Conservation (phyloP, 176 grass and related monocot genomes). For the Oryza officinalis region DNA sequence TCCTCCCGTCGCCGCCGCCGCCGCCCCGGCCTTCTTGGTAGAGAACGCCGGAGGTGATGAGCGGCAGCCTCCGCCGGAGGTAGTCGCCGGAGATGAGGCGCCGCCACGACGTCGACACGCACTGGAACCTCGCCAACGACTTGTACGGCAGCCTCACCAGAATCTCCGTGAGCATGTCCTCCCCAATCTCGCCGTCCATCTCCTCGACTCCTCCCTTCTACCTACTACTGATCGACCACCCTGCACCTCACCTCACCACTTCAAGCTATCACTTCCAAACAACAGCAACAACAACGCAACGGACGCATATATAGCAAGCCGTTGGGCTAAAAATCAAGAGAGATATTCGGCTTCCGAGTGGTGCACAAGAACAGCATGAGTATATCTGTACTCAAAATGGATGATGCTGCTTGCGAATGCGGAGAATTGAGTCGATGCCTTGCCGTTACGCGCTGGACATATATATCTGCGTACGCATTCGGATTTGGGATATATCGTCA, state of each 20-base stretch:
- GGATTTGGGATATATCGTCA: not conserved
- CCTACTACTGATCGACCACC: not conserved
- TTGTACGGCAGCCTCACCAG: conserved; percentile 61
- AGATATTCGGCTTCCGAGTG: not conserved
- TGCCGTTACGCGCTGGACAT: not conserved
- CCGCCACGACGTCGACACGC: conserved; percentile 68
- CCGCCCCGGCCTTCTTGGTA: conserved; percentile 37
- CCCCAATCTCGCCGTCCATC: conserved; percentile 44
- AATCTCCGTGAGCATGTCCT: conserved; percentile 71
- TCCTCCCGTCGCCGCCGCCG: not conserved
- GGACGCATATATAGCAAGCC: not conserved
- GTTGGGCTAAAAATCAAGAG: not conserved
- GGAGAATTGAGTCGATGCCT: not conserved
- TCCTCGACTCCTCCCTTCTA: not conserved
- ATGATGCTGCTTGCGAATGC: not conserved
- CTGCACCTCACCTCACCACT: not conserved
- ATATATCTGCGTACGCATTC: not conserved
- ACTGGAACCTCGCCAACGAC: conserved; percentile 75
- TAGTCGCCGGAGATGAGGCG: conserved; percentile 68
- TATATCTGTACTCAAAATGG: not conserved
- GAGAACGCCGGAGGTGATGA: conserved; percentile 68
- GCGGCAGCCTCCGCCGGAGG: conserved; percentile 60
- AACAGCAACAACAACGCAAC: not conserved
- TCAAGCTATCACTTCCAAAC: not conserved
- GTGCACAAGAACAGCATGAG: not conserved